Evolutionary conservation across 305 asterid species (phyloP).

Genomic region (Solanum chacoense): DNA sequence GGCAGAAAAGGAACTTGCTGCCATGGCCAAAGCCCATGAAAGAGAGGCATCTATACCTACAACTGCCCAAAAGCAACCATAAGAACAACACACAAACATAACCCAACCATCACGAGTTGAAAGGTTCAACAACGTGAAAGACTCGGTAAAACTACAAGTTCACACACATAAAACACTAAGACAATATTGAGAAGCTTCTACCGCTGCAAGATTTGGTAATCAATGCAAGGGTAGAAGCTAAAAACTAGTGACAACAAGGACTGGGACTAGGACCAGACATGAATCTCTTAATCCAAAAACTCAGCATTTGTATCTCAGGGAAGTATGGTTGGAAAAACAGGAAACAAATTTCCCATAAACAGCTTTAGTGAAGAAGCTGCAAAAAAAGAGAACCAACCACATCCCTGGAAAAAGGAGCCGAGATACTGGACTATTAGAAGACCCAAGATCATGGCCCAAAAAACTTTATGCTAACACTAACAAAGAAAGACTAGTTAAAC

Average conservation of each 20-base stretch:
- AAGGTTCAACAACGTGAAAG: background rate
- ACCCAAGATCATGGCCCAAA: slow-evolving; percentile 41
- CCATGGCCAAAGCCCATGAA: slow-evolving; percentile 61
- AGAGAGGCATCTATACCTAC: slow-evolving; percentile 24
- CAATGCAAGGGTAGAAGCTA: slow-evolving; percentile 15
- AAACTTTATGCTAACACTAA: slow-evolving; percentile 27
- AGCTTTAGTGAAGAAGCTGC: slow-evolving; percentile 35
- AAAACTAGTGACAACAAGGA: slow-evolving; percentile 14
- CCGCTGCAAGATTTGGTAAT: background rate
- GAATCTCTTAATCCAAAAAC: slow-evolving; percentile 28
- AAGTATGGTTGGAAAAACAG: slow-evolving; percentile 20
- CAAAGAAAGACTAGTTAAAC: slow-evolving; percentile 6
- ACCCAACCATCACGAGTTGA: background rate
- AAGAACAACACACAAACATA: background rate
- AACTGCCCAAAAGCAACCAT: slow-evolving; percentile 41
- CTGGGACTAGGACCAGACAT: slow-evolving; percentile 10
- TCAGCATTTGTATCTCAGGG: slow-evolving; percentile 29
- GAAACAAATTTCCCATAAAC: slow-evolving; percentile 29
- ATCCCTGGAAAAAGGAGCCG: slow-evolving; percentile 35
- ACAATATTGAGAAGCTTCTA: background rate
- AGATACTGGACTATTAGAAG: slow-evolving; percentile 24
- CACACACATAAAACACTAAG: background rate
- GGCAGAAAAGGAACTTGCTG: slow-evolving; percentile 30
- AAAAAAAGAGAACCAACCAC: slow-evolving; percentile 33
- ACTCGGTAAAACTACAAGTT: background rate